These are phyloP conservation scores for Mariannaea elegans DNA, from an alignment of 2,329 filamentous ascomycete genomes.

Conservation along the genomic window DNA sequence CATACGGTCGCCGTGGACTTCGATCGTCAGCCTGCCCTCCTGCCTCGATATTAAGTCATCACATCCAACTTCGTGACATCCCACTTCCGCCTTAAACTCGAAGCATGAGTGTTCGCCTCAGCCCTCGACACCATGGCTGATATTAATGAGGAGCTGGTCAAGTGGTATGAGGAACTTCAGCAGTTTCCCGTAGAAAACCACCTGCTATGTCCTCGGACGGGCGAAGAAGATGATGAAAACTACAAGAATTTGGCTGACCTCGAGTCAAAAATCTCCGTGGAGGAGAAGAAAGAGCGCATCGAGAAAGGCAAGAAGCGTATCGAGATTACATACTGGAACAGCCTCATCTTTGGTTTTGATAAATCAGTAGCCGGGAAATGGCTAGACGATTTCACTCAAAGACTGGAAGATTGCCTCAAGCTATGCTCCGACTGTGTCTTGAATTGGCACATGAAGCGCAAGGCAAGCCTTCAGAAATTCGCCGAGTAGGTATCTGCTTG, in stretches of 20 bases:
- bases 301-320: constrained; percentile 64
- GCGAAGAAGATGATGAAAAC: constrained; percentile 69
- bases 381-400: constrained; percentile 65
- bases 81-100: constrained; percentile 9
- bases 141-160: constrained; percentile 51
- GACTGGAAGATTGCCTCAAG: constrained; percentile 67
- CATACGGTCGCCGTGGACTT: background rate
- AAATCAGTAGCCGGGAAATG: constrained; percentile 67
- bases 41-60: constrained; percentile 20
- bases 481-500: constrained; percentile 58
- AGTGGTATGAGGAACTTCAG: constrained; percentile 55
- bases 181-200: constrained; percentile 62
- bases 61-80: constrained; percentile 8
- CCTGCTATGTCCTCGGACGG: constrained; percentile 72
- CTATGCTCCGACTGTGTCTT: constrained; percentile 76
- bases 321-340: constrained; percentile 72
- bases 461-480: constrained; percentile 68
- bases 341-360: constrained; percentile 73
- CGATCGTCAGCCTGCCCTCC: background rate
- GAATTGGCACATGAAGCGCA: constrained; percentile 77
- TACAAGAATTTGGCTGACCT: constrained; percentile 63
- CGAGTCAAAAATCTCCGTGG: constrained; percentile 56
- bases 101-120: constrained; percentile 33
- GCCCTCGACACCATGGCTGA: constrained; percentile 47
- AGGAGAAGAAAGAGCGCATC: constrained; percentile 63